Conservation (phyloP, 306 rosid species). For the Urtica urens region DNA sequence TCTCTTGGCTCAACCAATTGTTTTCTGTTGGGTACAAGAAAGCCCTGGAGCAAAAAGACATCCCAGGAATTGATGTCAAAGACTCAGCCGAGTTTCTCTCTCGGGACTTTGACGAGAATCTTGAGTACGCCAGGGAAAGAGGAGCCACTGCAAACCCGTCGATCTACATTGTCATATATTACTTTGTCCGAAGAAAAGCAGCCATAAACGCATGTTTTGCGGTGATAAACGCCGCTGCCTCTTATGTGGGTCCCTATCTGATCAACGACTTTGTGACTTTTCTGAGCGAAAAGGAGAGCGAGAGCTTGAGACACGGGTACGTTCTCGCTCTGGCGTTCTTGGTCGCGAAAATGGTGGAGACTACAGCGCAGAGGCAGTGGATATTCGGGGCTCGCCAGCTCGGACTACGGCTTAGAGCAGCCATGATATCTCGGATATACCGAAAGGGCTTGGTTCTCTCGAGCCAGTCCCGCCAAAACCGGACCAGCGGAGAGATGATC, state of each 20-base stretch:
- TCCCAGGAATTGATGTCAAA: slow-evolving; percentile 53
- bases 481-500: slow-evolving; percentile 76
- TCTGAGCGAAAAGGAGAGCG: slow-evolving; percentile 37
- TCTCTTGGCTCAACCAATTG: slow-evolving; percentile 91
- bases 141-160: slow-evolving; percentile 52
- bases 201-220: slow-evolving; percentile 64
- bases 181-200: slow-evolving; percentile 70
- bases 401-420: slow-evolving; percentile 81
- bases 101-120: slow-evolving; percentile 38
- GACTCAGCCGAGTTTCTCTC: slow-evolving; percentile 64
- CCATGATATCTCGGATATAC: slow-evolving; percentile 64
- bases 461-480: slow-evolving; percentile 62
- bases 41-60: slow-evolving; percentile 49
- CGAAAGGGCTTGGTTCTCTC: slow-evolving; percentile 68
- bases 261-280: slow-evolving; percentile 73
- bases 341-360: slow-evolving; percentile 68
- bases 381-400: slow-evolving; percentile 86
- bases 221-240: slow-evolving; percentile 50
- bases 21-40: slow-evolving; percentile 58
- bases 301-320: slow-evolving; percentile 49
- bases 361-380: slow-evolving; percentile 86
- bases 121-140: slow-evolving; percentile 41
- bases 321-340: slow-evolving; percentile 59
- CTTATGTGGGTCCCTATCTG: slow-evolving; percentile 90
- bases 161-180: slow-evolving; percentile 52